Evolutionary conservation across 345 rosid species (phyloP).

Genomic region (Camelina laxa): DNA sequence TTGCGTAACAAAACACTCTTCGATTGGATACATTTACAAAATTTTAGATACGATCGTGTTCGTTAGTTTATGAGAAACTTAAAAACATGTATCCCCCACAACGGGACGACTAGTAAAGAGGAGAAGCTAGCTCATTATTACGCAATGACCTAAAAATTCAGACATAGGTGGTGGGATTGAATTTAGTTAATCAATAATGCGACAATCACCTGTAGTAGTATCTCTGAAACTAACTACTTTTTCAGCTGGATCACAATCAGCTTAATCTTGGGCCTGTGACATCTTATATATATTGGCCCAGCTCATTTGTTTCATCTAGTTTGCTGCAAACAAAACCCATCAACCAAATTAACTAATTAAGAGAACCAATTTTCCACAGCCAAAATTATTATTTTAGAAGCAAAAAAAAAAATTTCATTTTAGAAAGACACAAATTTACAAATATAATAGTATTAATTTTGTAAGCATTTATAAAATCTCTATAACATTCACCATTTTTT

Average conservation of each 20-base stretch:
- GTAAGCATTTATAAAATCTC: no score
- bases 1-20: conserved; percentile 9
- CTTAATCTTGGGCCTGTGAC: not conserved
- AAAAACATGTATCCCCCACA: conserved; percentile 7
- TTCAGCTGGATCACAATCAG: not conserved
- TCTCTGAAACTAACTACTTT: not conserved
- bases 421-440: no score
- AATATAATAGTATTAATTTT: no score
- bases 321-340: not conserved
- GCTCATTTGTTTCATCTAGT: not conserved
- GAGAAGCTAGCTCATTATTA: not conserved
- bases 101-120: not conserved
- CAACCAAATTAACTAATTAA: not conserved
- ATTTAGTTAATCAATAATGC: not conserved
- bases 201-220: not conserved
- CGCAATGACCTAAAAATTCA: not conserved
- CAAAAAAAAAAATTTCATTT: no score
- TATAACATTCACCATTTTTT: no score
- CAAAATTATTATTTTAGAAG: not conserved
- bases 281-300: not conserved
- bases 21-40: not conserved
- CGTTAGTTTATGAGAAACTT: not conserved
- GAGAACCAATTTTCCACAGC: not conserved
- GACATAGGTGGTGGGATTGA: not conserved
- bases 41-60: not conserved